A percentile compares a stretch with the other conserved stretches of the same genome.
Conservation (phyloP, 495 filamentous ascomycete species). For the Penicillium chermesinum region DNA sequence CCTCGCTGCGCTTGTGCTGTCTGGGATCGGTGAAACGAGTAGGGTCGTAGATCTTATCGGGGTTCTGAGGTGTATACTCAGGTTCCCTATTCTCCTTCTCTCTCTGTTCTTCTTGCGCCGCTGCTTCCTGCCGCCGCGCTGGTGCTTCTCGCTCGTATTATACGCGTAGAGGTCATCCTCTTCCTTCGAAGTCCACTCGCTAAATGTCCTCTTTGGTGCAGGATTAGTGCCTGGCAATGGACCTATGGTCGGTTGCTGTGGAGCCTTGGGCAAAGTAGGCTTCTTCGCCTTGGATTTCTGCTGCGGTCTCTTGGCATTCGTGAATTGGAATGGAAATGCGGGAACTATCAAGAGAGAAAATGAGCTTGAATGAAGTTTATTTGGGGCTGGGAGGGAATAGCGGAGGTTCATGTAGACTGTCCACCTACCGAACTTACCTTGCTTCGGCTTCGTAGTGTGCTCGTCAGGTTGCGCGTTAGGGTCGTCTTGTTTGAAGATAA, state of each 20-base stretch:
- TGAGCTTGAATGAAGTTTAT: too few relatives aligned
- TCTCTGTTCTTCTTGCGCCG: conserved; percentile 78
- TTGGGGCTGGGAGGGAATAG: too few relatives aligned
- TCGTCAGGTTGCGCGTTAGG: conserved; percentile 48
- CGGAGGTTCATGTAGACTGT: conserved; percentile 20
- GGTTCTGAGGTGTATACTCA: too few relatives aligned
- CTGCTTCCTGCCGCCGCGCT: conserved; percentile 80
- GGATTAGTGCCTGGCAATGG: conserved; percentile 22
- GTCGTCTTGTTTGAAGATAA: conserved; percentile 63
- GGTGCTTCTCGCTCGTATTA: conserved; percentile 60
- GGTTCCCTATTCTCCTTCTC: too few relatives aligned
- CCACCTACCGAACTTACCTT: conserved; percentile 66
- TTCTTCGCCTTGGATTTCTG: conserved; percentile 61
- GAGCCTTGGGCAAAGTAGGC: conserved; percentile 49
- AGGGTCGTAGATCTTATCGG: conserved; percentile 93
- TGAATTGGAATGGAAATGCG: conserved; percentile 87
- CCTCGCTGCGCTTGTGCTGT: conserved; percentile 81
- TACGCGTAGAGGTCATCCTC: conserved; percentile 67
- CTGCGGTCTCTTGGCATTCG: conserved; percentile 73
- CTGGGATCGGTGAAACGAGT: conserved; percentile 78
- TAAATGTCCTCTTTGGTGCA: conserved; percentile 60
- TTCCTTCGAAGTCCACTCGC: conserved; percentile 77
- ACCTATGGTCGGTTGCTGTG: conserved; percentile 19
- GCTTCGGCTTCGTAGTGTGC: conserved; percentile 61
- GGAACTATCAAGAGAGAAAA: too few relatives aligned